Conservation (phyloP, 2,329 filamentous ascomycete species). For the Sclerotinia nivalis region DNA sequence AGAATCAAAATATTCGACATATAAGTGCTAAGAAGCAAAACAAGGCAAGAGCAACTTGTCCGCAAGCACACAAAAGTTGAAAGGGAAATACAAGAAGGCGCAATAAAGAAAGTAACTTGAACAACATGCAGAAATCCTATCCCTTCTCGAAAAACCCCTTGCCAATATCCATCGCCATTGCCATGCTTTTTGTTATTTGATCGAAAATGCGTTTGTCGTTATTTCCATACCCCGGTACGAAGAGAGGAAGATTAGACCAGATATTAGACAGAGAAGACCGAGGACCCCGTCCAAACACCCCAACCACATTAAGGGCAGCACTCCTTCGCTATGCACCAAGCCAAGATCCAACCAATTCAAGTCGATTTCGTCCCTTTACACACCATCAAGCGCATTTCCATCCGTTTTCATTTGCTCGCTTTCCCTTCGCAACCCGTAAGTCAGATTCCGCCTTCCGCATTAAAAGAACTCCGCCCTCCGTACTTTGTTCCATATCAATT, state of each 20-base stretch:
- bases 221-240: slow-evolving; percentile 21
- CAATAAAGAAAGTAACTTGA: slow-evolving; percentile 10
- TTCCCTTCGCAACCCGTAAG: slow-evolving; percentile 27
- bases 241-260: slow-evolving; percentile 18
- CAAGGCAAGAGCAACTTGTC: slow-evolving; percentile 11
- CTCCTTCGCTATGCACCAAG: slow-evolving; percentile 40
- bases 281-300: slow-evolving; percentile 31
- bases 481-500: slow-evolving; percentile 31
- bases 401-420: slow-evolving; percentile 28
- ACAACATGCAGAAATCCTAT: slow-evolving; percentile 22
- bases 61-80: slow-evolving; percentile 13
- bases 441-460: slow-evolving; percentile 41
- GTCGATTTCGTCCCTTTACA: slow-evolving; percentile 25
- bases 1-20: slow-evolving; percentile 20
- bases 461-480: slow-evolving; percentile 42
- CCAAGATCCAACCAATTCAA: slow-evolving; percentile 25
- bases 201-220: slow-evolving; percentile 20
- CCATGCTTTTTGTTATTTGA: slow-evolving; percentile 27
- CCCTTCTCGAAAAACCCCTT: slow-evolving; percentile 18
- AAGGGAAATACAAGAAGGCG: slow-evolving; percentile 18
- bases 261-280: slow-evolving; percentile 23
- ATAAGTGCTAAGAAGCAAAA: slow-evolving; percentile 15
- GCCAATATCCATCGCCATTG: slow-evolving; percentile 23
- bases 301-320: slow-evolving; percentile 24
- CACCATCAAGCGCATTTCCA: slow-evolving; percentile 27